These are phyloP conservation scores for Lasiosphaeria ovina DNA, from an alignment of 495 filamentous ascomycete species.

Conservation along the genomic window DNA sequence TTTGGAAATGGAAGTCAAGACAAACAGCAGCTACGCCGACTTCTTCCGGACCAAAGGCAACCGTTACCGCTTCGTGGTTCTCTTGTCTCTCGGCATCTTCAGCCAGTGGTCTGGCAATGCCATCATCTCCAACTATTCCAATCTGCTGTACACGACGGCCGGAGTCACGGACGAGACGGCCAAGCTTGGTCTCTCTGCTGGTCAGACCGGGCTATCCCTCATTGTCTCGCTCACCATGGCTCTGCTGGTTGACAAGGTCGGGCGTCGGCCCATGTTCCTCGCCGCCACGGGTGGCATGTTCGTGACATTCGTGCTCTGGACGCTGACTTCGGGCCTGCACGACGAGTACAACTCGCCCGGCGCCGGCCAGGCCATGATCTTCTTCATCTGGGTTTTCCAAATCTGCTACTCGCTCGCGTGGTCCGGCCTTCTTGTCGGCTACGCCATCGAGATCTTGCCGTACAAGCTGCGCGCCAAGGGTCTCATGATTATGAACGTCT, in stretches of 20 bases:
- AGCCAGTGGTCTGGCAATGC: constrained; percentile 71
- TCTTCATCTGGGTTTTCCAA: constrained; percentile 56
- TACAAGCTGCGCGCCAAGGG: constrained; percentile 66
- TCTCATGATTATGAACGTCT: constrained; percentile 53
- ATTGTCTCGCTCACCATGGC: constrained; percentile 55
- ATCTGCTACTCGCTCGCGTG: constrained; percentile 60
- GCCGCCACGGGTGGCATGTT: constrained; percentile 60
- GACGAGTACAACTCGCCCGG: constrained; percentile 38
- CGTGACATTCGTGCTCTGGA: constrained; percentile 58
- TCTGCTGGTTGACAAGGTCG: constrained; percentile 59
- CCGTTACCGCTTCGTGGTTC: constrained; percentile 58
- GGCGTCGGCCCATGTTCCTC: constrained; percentile 59
- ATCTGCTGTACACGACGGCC: constrained; percentile 54
- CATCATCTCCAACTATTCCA: constrained; percentile 64
- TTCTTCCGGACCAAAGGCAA: constrained; percentile 70
- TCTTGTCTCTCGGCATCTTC: constrained; percentile 60
- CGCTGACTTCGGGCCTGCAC: constrained; percentile 40
- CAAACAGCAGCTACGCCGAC: constrained; percentile 51
- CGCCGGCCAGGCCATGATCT: constrained; percentile 50
- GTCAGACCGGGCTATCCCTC: constrained; percentile 50
- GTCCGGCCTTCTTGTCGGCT: constrained; percentile 63
- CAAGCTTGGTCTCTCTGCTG: constrained; percentile 53
- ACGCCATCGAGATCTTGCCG: constrained; percentile 68
- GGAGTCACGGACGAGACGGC: constrained; percentile 52
- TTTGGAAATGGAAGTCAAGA: constrained; percentile 46